A percentile compares a stretch with the other conserved stretches of the same genome.
Conservation (phyloP, 495 filamentous ascomycete genomes). For the Hypoxylon lienhwacheense region DNA sequence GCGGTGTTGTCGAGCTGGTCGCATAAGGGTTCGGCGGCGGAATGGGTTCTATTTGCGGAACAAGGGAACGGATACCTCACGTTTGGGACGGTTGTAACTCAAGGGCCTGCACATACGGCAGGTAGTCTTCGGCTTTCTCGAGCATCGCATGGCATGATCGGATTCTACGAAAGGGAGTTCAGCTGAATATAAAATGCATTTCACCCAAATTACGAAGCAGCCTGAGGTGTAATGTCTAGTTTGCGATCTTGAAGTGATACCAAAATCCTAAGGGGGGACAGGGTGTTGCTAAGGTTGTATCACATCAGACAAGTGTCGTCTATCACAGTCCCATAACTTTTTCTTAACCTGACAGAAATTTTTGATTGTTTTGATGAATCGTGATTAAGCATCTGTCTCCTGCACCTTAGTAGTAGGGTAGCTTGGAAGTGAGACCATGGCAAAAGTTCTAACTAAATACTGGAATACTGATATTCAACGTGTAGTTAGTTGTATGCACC, state of each 20-base stretch:
- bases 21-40: slow-evolving; percentile 59
- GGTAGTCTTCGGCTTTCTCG: slow-evolving; percentile 36
- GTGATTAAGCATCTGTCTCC: too few species aligned
- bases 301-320: too few species aligned
- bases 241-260: slow-evolving; percentile 20
- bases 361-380: too few species aligned
- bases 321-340: too few species aligned
- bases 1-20: slow-evolving; percentile 88
- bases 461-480: too few species aligned
- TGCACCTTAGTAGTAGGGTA: too few species aligned
- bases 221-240: neutral
- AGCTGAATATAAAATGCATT: slow-evolving; percentile 39
- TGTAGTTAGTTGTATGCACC: too few species aligned
- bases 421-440: too few species aligned
- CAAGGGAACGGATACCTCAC: slow-evolving; percentile 36
- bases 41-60: slow-evolving; percentile 36
- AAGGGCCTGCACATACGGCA: slow-evolving; percentile 31
- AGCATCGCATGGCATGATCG: slow-evolving; percentile 39
- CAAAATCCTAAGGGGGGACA: too few species aligned
- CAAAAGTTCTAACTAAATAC: too few species aligned
- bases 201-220: slow-evolving; percentile 9
- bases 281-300: neutral
- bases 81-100: slow-evolving; percentile 37
- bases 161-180: slow-evolving; percentile 39
- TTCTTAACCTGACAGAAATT: too few species aligned